Evolutionary conservation across 345 rosid species (phyloP).

Genomic region (Euphorbia pulcherrima): DNA sequence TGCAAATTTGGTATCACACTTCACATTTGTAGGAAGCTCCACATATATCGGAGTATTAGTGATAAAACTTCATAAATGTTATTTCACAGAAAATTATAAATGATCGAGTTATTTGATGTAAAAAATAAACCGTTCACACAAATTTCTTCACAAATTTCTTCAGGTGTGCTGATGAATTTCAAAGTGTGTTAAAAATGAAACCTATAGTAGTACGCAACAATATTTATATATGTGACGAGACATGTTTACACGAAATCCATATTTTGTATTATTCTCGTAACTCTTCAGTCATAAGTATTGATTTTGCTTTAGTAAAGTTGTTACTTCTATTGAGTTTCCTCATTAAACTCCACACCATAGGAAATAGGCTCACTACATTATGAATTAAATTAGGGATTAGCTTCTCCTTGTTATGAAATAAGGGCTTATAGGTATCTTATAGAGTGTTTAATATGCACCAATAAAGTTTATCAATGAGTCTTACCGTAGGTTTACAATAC

Average conservation of each 20-base stretch:
- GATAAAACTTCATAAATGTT: background rate
- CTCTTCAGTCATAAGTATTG: background rate
- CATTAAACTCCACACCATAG: background rate
- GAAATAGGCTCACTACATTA: slow-evolving; percentile 13
- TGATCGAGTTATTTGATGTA: no score
- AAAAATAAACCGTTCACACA: no score
- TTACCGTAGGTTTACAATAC: background rate
- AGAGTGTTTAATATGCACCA: no score
- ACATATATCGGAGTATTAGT: no score
- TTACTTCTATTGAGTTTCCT: background rate
- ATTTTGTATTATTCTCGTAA: no score
- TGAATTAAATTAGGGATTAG: slow-evolving; percentile 20
- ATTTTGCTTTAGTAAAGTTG: slow-evolving; percentile 21
- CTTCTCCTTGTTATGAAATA: background rate
- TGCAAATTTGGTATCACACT: background rate
- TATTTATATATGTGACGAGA: no score
- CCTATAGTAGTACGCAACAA: no score
- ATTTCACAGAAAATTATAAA: background rate
- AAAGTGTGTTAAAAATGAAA: no score
- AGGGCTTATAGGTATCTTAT: background rate
- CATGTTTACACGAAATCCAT: no score
- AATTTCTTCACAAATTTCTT: no score
- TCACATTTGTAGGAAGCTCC: slow-evolving; percentile 8
- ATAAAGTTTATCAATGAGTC: background rate
- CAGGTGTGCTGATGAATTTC: no score